Evolutionary conservation across 345 rosid species (phyloP), one percentile per base, ranked within the genome.

Genomic region (Pseudoturritis turrita): DNA sequence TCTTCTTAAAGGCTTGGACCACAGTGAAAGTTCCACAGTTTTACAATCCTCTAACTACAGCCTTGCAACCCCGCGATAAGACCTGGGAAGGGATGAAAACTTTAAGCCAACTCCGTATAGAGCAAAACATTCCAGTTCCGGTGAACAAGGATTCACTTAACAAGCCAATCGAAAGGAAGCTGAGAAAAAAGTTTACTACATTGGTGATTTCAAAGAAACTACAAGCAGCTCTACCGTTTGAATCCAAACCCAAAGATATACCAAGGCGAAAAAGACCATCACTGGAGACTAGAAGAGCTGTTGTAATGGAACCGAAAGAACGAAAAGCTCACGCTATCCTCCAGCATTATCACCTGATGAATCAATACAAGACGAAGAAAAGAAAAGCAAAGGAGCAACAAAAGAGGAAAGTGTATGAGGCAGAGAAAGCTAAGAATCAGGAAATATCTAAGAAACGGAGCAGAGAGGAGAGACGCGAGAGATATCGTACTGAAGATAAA

Each of bases 21-120:
- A 81, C 75, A 76, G 91, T 89, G 65, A 89, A 89, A 71, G 83
- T 86, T 72, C 90, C 93, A 52, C n/a, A 21, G 36, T 89, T 83
- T 75, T 87, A 80, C 76, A 85, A 86, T 70, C 90, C 91, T 13
- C 54, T 86, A 79, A 89, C 90, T 17, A 87, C 91, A 25, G 86
- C 93, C 3, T 86, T 91, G 84, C 96, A 86, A 59, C 91, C 97
- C 54, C 91, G 80, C 21, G 79, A 81, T 35, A 62, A 76, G 77
- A 79, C 76, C 19, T 91, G 96, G 91, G 76, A 75, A 77, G 93
- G 96, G 51, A 87, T 89, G 97, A 91, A 84, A 85, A 84, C 96
- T 25, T 59, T 89, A 8, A 81, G 86, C 5, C 83, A 91, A 68
- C 81, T 87, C 72, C 83, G 90, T 77, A 86, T 82, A 67, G 93